Evolutionary conservation across 2,329 filamentous ascomycete genomes (phyloP).

Genomic region (Fusarium oxysporum): DNA sequence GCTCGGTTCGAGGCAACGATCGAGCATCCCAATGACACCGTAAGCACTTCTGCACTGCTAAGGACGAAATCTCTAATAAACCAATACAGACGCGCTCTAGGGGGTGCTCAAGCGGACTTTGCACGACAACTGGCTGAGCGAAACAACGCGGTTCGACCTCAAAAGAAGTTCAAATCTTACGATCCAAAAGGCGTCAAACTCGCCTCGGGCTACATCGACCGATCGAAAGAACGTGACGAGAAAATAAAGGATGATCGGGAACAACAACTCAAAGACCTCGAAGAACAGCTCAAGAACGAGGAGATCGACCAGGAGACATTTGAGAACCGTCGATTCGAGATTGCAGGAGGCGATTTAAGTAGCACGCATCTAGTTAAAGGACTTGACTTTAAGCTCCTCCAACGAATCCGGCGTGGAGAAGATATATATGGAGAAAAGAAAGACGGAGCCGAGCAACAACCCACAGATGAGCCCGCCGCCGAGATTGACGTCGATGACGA

Average conservation of each 20-base stretch:
- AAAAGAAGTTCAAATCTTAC: slow-evolving; percentile 81
- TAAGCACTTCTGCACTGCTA: slow-evolving; percentile 57
- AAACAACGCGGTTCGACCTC: slow-evolving; percentile 63
- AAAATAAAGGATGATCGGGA: slow-evolving; percentile 66
- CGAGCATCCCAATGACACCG: slow-evolving; percentile 95
- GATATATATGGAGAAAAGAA: slow-evolving; percentile 65
- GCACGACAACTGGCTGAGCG: slow-evolving; percentile 85
- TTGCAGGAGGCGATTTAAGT: slow-evolving; percentile 82
- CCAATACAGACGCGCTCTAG: slow-evolving; percentile 70
- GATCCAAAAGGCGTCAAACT: slow-evolving; percentile 87
- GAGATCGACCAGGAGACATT: slow-evolving; percentile 86
- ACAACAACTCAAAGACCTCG: slow-evolving; percentile 79
- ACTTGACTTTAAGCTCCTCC: slow-evolving; percentile 84
- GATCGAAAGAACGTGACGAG: slow-evolving; percentile 73
- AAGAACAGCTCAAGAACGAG: slow-evolving; percentile 83
- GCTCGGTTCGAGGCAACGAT: slow-evolving; percentile 81
- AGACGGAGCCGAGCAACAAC: slow-evolving; percentile 45
- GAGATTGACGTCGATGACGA: slow-evolving; percentile 70
- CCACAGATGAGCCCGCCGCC: slow-evolving; percentile 43
- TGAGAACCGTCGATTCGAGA: slow-evolving; percentile 77
- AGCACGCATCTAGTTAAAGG: slow-evolving; percentile 93
- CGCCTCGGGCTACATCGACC: slow-evolving; percentile 85
- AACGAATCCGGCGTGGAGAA: slow-evolving; percentile 76
- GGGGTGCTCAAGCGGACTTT: slow-evolving; percentile 72
- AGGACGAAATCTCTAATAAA: slow-evolving; percentile 38